A percentile compares a stretch with the other conserved stretches of the same genome.
These are phyloP conservation scores for Tolypocladium nubicola DNA, from an alignment of 2,329 filamentous ascomycete genomes.

Conservation along the genomic window DNA sequence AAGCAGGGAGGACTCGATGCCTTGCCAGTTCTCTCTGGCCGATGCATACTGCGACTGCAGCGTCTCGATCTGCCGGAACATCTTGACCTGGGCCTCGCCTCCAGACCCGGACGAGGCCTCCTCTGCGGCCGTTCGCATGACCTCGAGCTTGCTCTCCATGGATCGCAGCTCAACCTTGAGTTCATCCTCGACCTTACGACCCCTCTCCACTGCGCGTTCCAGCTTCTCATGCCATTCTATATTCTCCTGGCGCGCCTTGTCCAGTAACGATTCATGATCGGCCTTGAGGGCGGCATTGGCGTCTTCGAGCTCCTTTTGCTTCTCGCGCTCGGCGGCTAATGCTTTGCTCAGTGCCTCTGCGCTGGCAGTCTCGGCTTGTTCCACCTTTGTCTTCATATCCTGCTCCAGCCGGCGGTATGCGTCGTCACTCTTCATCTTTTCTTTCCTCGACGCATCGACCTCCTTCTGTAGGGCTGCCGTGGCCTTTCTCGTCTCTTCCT, in stretches of 20 bases:
- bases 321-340: slow-evolving; percentile 54
- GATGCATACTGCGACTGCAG: slow-evolving; percentile 91
- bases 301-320: slow-evolving; percentile 44
- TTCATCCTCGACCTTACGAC: slow-evolving; percentile 60
- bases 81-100: slow-evolving; percentile 77
- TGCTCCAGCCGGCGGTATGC: slow-evolving; percentile 58
- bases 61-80: slow-evolving; percentile 88
- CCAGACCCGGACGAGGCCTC: slow-evolving; percentile 76
- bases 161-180: slow-evolving; percentile 66
- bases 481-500: slow-evolving; percentile 38
- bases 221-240: slow-evolving; percentile 63
- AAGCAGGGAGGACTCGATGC: slow-evolving; percentile 79
- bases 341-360: slow-evolving; percentile 56
- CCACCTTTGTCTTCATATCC: slow-evolving; percentile 57
- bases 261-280: slow-evolving; percentile 66
- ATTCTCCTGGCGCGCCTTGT: slow-evolving; percentile 60
- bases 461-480: slow-evolving; percentile 36
- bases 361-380: slow-evolving; percentile 54
- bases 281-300: slow-evolving; percentile 55
- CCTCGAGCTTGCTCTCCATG: slow-evolving; percentile 83
- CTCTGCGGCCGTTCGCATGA: slow-evolving; percentile 74
- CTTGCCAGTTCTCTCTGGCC: slow-evolving; percentile 95
- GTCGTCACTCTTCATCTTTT: slow-evolving; percentile 46
- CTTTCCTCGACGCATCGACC: slow-evolving; percentile 33
- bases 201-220: slow-evolving; percentile 60